Base-by-base conservation (phyloP, 208 protist species). In the Acanthamoeba lenticulata region DNA sequence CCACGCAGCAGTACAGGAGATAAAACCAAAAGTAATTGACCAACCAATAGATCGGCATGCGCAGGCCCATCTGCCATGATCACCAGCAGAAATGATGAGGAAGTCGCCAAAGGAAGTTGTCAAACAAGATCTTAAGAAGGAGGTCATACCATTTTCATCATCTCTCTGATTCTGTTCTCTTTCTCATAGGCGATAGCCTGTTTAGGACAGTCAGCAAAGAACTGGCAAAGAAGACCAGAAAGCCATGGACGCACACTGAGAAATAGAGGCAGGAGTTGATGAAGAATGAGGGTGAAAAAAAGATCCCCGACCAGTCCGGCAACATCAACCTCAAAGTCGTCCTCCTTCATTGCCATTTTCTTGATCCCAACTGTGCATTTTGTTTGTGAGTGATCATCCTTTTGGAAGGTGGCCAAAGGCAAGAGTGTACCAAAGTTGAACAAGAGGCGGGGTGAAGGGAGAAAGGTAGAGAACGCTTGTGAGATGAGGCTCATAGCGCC, bases 21-120 rank as follows among this genome's bases (percentile, higher is more conserved):
- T 90, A 95, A 67, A 6, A 67, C 45, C 36, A 95, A 29, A 83
- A 21, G 83, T 94, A 92, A 36, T 36, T 60, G 49, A 95, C 94
- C 9, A 89, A 7, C 94, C 94, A 95, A 90, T 95, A 95, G 49
- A 93, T 44, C 7, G 42, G 27, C 88, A 89, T 85, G 19, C 90
- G 85, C 32, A 95, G 94, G n/a, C 94, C 94, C 62, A 72, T 93
- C 89, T 93, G n/a, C n/a, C n/a, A n/a, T n/a, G n/a, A n/a, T n/a
- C n/a, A n/a, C n/a, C n/a, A n/a, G n/a, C n/a, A n/a, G n/a, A n/a
- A n/a, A n/a, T n/a, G n/a, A n/a, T n/a, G n/a, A n/a, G n/a, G n/a
- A n/a, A n/a, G n/a, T n/a, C n/a, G n/a, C n/a, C n/a, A n/a, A n/a
- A n/a, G n/a, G n/a, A n/a, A n/a, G n/a, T n/a, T n/a, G n/a, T n/a